A percentile compares a stretch with the other conserved stretches of the same genome.
Evolutionary conservation across 1,284 basidiomycete genomes (phyloP).

Genomic region (Ceratobasidium sp.): DNA sequence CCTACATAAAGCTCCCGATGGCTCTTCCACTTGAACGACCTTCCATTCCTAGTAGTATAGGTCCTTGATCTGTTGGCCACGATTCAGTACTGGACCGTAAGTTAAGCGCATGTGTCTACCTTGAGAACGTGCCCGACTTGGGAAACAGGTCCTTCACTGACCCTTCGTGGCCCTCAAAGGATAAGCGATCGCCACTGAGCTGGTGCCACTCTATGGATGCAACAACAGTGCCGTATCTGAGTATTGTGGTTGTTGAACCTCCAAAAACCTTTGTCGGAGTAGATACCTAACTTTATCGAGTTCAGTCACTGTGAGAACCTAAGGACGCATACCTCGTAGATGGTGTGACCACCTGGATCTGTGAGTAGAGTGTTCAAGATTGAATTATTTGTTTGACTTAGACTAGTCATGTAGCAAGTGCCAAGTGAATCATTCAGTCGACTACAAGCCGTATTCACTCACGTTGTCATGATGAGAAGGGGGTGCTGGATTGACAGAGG

Average conservation of each 20-base stretch:
- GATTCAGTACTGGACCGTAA: too few relatives aligned
- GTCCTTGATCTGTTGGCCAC: slow-evolving; percentile 1
- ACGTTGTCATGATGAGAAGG: slow-evolving; percentile 1
- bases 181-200: neutral
- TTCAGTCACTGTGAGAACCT: neutral
- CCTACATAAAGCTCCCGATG: slow-evolving; percentile 27
- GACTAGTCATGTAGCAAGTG: neutral
- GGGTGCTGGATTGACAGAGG: neutral
- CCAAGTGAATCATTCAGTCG: neutral
- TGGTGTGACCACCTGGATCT: neutral
- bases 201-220: slow-evolving; percentile 18
- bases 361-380: slow-evolving; percentile 3
- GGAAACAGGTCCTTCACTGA: slow-evolving; percentile 11
- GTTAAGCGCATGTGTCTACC: neutral
- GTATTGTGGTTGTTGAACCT: neutral
- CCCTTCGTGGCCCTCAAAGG: neutral
- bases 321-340: slow-evolving; percentile 4
- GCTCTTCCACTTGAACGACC: slow-evolving; percentile 39
- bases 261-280: neutral
- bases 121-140: neutral
- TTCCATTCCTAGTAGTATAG: slow-evolving; percentile 15
- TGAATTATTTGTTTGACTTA: slow-evolving; percentile 1
- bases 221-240: neutral
- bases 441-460: neutral
- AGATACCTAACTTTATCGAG: neutral